These are phyloP conservation scores for Persicaria maculosa DNA, from an alignment of 148 eudicot species.

Conservation along the genomic window DNA sequence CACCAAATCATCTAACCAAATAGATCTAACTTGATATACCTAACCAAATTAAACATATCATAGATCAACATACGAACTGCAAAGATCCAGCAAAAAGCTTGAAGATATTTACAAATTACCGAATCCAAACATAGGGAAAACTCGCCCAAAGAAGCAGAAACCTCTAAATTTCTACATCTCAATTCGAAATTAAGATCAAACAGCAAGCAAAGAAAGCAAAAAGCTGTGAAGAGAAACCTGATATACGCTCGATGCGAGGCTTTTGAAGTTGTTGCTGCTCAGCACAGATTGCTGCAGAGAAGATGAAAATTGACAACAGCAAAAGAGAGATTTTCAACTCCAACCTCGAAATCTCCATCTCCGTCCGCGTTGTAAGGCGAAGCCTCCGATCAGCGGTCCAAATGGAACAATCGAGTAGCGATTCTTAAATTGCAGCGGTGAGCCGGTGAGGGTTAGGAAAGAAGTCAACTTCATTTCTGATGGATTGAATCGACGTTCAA, in stretches of 20 bases:
- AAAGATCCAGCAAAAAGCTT: not conserved
- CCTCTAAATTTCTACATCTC: not conserved
- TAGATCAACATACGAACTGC: not conserved
- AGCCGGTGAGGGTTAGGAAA: slow-evolving; percentile 9
- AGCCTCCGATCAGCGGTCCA: not conserved
- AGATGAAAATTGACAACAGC: slow-evolving; percentile 6
- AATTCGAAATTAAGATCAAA: not conserved
- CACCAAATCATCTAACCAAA: not conserved
- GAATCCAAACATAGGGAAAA: slow-evolving; percentile 11
- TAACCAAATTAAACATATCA: not conserved
- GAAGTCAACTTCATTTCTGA: slow-evolving; percentile 13
- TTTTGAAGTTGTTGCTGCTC: slow-evolving; percentile 17
- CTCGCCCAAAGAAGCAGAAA: not conserved
- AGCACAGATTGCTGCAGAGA: slow-evolving; percentile 5
- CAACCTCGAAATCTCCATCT: slow-evolving; percentile 10
- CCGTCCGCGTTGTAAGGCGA: not conserved
- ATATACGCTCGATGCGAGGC: slow-evolving; percentile 37
- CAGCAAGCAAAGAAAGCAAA: not conserved
- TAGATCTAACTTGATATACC: slow-evolving; percentile 1
- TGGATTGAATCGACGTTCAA: slow-evolving; percentile 10
- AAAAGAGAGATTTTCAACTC: not conserved
- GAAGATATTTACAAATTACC: not conserved
- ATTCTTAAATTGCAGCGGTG: slow-evolving; percentile 3
- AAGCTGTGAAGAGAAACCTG: slow-evolving; percentile 20
- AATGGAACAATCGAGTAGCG: slow-evolving; percentile 3